Percentiles rank a stretch among this genome's conserved stretches.
Evolutionary conservation across 2,329 filamentous ascomycete genomes (phyloP).

Genomic region (Arthroderma sp.): DNA sequence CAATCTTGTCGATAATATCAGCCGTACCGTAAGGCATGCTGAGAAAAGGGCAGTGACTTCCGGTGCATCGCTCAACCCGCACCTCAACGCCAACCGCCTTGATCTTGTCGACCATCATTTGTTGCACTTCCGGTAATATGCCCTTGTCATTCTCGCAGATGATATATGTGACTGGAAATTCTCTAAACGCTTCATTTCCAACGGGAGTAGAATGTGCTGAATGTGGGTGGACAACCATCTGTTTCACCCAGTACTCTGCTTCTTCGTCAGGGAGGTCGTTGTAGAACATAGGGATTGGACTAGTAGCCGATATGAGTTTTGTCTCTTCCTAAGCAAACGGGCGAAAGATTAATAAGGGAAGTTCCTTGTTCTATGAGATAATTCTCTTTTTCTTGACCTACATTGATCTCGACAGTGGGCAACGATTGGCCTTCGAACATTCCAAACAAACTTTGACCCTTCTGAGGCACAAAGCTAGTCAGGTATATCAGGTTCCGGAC

Average conservation of each 20-base stretch:
- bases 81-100: conserved; percentile 5
- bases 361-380: background rate
- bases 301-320: conserved; percentile 2
- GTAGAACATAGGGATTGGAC: conserved; percentile 3
- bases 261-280: conserved; percentile 7
- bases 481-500: conserved; percentile 22
- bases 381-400: background rate
- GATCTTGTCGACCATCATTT: conserved; percentile 5
- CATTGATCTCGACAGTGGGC: conserved; percentile 6
- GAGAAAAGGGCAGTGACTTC: conserved; percentile 7
- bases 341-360: background rate
- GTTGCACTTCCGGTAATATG: conserved; percentile 5
- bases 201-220: conserved; percentile 6
- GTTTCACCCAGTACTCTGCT: conserved; percentile 6
- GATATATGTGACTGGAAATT: conserved; percentile 10
- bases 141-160: conserved; percentile 9
- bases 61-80: background rate
- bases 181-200: conserved; percentile 9
- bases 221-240: conserved; percentile 7
- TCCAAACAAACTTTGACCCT: conserved; percentile 7
- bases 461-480: conserved; percentile 13
- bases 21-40: conserved; percentile 5
- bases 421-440: conserved; percentile 3
- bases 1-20: conserved; percentile 5
- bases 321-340: background rate